These are phyloP conservation scores for Colletotrichum filicis DNA, from an alignment of 2,329 filamentous ascomycete species.

Conservation along the genomic window DNA sequence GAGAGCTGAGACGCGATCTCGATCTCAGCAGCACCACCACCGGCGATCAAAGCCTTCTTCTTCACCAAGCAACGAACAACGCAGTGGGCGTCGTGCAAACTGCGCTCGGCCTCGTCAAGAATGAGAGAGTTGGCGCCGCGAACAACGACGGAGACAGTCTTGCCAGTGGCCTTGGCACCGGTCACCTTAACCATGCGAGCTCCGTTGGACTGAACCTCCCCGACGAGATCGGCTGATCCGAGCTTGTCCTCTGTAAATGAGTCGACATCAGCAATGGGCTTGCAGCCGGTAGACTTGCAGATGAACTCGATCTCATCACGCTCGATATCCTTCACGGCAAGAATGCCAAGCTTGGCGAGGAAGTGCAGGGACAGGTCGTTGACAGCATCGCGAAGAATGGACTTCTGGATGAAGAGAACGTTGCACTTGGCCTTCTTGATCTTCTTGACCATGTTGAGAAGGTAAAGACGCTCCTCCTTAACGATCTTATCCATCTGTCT, in stretches of 20 bases:
- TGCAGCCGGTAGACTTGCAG: conserved; percentile 99
- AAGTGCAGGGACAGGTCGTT: conserved; percentile 98
- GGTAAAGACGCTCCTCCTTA: conserved; percentile 97
- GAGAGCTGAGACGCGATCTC: conserved; percentile 91
- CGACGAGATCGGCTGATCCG: conserved; percentile 90
- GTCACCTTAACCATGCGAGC: conserved; percentile 95
- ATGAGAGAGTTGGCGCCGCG: conserved; percentile 95
- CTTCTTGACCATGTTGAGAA: conserved; percentile 99
- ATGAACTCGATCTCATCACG: conserved; percentile 99
- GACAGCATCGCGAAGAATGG: conserved; percentile 95
- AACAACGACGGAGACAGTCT: conserved; percentile 94
- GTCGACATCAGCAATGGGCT: conserved; percentile 97
- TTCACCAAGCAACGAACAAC: conserved; percentile 98
- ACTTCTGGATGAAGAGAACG: conserved; percentile 97
- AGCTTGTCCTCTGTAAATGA: conserved; percentile 99
- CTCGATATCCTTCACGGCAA: conserved; percentile 97
- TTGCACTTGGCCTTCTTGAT: conserved; percentile 99
- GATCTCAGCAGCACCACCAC: conserved; percentile 95
- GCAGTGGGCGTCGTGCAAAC: conserved; percentile 95
- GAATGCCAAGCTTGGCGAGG: conserved; percentile 94
- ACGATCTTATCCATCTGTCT: conserved; percentile 99
- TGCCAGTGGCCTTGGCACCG: conserved; percentile 83
- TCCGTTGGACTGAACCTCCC: conserved; percentile 89
- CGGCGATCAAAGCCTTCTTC: conserved; percentile 99
- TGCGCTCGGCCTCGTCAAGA: conserved; percentile 96